Conservation (phyloP, 805 yeast species). For the Teunomyces pallodes region DNA sequence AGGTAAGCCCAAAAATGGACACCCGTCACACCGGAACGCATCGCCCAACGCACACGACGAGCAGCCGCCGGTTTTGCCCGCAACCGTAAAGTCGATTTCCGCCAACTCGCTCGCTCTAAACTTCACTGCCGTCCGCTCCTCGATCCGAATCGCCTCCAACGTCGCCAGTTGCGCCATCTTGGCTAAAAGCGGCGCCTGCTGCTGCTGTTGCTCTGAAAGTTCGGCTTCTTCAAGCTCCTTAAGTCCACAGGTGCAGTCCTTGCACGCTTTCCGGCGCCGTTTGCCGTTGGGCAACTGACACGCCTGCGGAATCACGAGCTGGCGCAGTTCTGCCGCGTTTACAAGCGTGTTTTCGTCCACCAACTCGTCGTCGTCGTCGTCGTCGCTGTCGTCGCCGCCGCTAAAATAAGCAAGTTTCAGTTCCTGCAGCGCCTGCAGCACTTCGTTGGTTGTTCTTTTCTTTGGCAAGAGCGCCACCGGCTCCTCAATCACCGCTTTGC, state of each 20-base stretch:
- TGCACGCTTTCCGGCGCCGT: conserved; percentile 89
- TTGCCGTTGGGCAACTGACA: conserved; percentile 53
- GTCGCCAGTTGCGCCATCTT: conserved; percentile 51
- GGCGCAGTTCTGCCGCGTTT: conserved; percentile 18
- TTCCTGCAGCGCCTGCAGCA: conserved; percentile 31
- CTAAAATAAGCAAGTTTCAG: conserved; percentile 56
- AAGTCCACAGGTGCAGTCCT: conserved; percentile 96
- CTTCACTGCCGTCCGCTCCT: conserved; percentile 45
- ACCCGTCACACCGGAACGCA: conserved; percentile 97
- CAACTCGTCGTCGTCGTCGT: conserved; percentile 49
- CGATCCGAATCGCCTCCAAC: conserved; percentile 53
- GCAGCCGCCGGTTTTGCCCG: conserved; percentile 96
- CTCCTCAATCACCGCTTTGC: conserved; percentile 45
- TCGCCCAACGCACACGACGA: conserved; percentile 97
- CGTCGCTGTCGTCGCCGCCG: conserved; percentile 49
- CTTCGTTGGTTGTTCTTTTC: conserved; percentile 31
- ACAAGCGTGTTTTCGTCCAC: conserved; percentile 42
- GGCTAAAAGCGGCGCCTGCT: conserved; percentile 43
- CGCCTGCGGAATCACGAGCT: conserved; percentile 55
- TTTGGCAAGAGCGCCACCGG: conserved; percentile 30
- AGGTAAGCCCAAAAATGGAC: conserved; percentile 95
- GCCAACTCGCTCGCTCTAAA: conserved; percentile 69
- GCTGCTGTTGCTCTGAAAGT: conserved; percentile 23
- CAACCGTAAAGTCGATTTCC: conserved; percentile 93
- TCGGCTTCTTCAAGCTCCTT: conserved; percentile 81